phyloP scores from a whole-genome alignment of 495 filamentous ascomycete genomes.

The Penicillium flavigenum region DNA sequence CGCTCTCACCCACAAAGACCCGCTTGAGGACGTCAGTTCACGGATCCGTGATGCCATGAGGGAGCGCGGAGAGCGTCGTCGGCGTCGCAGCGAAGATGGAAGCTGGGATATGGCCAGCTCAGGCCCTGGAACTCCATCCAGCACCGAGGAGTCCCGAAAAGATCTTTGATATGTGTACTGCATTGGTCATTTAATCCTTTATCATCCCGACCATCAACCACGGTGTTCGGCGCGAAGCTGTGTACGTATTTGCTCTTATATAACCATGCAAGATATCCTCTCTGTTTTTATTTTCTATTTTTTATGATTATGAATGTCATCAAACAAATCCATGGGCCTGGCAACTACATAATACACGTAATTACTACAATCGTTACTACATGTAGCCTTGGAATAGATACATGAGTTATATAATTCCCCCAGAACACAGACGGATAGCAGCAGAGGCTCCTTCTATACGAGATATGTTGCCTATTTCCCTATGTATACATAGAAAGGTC shows the following conservation, averaged over 20 bases:
- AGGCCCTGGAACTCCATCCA: conserved; percentile 45
- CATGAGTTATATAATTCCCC: no score
- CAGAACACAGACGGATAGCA: no score
- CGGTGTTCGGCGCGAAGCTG: conserved; percentile 23
- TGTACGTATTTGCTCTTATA: conserved; percentile 24
- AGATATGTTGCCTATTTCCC: no score
- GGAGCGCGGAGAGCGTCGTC: conserved; percentile 72
- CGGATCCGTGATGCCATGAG: conserved; percentile 87
- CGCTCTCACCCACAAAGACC: conserved; percentile 65
- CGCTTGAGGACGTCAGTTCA: conserved; percentile 77
- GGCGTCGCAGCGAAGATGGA: conserved; percentile 61
- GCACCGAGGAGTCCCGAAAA: conserved; percentile 43
- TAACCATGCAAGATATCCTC: conserved; percentile 29
- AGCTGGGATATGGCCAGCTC: conserved; percentile 50
- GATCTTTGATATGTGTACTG: conserved; percentile 32
- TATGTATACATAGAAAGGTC: no score
- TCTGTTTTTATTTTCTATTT: conserved; percentile 11
- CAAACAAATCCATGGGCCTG: neutral
- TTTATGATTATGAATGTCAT: conserved; percentile 5
- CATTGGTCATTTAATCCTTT: conserved; percentile 13
- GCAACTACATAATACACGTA: neutral
- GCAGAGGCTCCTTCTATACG: no score
- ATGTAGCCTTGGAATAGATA: no score
- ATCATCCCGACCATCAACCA: conserved; percentile 12
- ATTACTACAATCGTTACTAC: neutral